Evolutionary conservation across 1,284 basidiomycete species (phyloP).

Genomic region (Rhodofomes roseus): DNA sequence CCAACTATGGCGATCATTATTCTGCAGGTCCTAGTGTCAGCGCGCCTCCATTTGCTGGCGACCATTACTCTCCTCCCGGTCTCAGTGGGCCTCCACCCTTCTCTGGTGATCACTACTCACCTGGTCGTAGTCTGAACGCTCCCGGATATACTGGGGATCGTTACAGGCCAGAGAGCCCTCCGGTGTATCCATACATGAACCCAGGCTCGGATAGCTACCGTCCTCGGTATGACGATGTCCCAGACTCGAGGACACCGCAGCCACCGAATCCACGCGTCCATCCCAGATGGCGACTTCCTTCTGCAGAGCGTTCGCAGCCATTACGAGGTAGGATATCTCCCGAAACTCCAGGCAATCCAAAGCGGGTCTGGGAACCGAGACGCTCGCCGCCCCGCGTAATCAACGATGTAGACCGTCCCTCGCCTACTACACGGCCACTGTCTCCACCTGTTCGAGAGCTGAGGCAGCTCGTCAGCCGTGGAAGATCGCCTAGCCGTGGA

Average conservation of each 20-base stretch:
- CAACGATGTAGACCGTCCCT: background rate
- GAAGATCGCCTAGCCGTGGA: constrained; percentile 2
- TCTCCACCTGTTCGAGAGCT: background rate
- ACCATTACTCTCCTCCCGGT: constrained; percentile 8
- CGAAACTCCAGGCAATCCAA: background rate
- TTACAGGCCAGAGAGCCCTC: constrained; percentile 21
- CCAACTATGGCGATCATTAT: background rate
- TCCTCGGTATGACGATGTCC: constrained; percentile 21
- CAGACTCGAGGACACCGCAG: constrained; percentile 17
- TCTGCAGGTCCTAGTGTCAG: constrained; percentile 9
- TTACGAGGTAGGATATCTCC: background rate
- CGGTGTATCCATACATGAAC: constrained; percentile 19
- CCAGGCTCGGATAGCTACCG: constrained; percentile 25
- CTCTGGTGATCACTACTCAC: constrained; percentile 3
- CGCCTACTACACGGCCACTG: background rate
- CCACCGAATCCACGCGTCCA: constrained; percentile 11
- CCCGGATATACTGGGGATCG: constrained; percentile 16
- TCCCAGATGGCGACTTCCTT: background rate
- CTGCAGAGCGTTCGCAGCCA: background rate
- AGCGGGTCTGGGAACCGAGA: background rate
- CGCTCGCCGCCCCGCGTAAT: background rate
- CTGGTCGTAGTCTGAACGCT: constrained; percentile 1
- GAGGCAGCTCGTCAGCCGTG: constrained; percentile 4
- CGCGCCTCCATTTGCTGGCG: constrained; percentile 10
- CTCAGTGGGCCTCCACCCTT: constrained; percentile 1